Base-by-base conservation (phyloP, 805 yeast species). In the Nakazawaea wickerhamii region DNA sequence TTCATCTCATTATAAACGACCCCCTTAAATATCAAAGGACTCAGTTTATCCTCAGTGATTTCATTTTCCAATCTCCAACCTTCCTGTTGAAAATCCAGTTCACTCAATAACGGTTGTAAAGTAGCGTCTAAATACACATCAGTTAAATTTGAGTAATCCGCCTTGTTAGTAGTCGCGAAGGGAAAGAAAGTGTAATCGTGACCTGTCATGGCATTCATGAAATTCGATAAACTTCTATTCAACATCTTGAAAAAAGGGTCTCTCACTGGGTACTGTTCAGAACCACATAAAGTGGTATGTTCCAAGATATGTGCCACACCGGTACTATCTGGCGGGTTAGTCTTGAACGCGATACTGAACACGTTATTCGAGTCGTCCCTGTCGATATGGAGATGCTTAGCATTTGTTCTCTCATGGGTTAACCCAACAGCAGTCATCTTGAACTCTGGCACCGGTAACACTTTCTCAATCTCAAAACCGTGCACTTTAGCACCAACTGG, bases 161-260 rank as follows among this genome's bases (percentile, higher is more conserved):
- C 76, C 33, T 63, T 59, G 61, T 93, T 93, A 9, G 98, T 91
- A 2, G 99, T 93, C 22, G 98, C 85, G 68, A 93, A 93, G 4
- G 99, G 99, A 55, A 85, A 93, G 61, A 80, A 90, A 0, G 99
- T 93, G 57, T 89, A 90, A 62, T 93, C 98, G 53, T 85, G 90
- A 18, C 95, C 99, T 0, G 99, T 93, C 96, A 93, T 87, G 7
- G 99, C 99, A 59, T 93, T 93, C 99, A 93, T 93, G 63, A 89
- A 93, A 59, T 88, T 93, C 26, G 96, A 81, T 54, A 93, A 66
- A n/a, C 97, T 88, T 49, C 97, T 67, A 60, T 89, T 91, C 46
- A 91, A 70, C 99, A 93, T 93, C 60, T 91, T 91, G 75, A 93
- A 93, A 61, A 93, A 93, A 2, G 99, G 99, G 63, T 93, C 99